A percentile compares a stretch with the other conserved stretches of the same genome.
Evolutionary conservation across 1,284 basidiomycete genomes (phyloP).

Genomic region (Pascua guehoae): DNA sequence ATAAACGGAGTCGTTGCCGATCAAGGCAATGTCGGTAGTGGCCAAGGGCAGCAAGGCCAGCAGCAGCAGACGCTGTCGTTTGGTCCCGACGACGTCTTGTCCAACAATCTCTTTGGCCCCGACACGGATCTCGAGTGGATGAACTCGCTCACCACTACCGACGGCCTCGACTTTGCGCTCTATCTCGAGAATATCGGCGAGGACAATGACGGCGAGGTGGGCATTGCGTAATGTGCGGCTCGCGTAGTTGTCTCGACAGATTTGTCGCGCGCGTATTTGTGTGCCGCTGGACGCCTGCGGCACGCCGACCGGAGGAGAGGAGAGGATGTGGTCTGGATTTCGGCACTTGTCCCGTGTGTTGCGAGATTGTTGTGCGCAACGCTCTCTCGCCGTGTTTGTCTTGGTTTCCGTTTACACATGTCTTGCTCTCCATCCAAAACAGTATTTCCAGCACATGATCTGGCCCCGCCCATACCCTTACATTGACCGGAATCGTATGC

Average conservation of each 20-base stretch:
- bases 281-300: neutral
- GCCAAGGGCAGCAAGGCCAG: neutral
- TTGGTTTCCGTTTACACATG: neutral
- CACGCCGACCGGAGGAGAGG: neutral
- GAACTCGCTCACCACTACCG: conserved; percentile 4
- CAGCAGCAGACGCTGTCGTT: neutral
- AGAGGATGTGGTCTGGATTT: neutral
- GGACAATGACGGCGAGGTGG: conserved; percentile 32
- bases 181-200: conserved; percentile 39
- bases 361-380: too few relatives aligned
- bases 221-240: conserved; percentile 9
- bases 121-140: conserved; percentile 19
- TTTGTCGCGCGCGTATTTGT: neutral
- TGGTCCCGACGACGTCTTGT: conserved; percentile 2
- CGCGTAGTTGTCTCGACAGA: neutral
- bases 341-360: too few relatives aligned
- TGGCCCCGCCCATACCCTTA: conserved; percentile 1
- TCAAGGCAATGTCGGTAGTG: neutral
- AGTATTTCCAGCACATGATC: conserved; percentile 1
- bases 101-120: conserved; percentile 5
- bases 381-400: too few relatives aligned
- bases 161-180: conserved; percentile 33
- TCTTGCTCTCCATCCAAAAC: neutral
- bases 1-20: conserved; percentile 4
- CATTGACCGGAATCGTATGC: neutral